Percentiles rank a stretch among this genome's conserved stretches.
phyloP scores from a whole-genome alignment of 805 yeast genomes.

The Torulaspora gathmanii region DNA sequence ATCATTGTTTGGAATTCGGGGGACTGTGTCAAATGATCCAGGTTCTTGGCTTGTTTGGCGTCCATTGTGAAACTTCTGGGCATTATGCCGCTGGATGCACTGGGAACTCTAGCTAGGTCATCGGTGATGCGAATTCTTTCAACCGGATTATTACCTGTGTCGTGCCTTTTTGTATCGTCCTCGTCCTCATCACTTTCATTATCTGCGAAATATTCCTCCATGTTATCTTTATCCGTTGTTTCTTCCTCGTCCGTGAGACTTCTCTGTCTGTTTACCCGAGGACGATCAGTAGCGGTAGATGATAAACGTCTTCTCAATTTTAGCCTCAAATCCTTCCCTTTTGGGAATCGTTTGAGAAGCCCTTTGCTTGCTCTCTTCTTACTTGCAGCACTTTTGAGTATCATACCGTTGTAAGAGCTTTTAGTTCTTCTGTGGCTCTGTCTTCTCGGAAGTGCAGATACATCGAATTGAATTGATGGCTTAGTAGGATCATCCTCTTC shows the following conservation, averaged over 20 bases:
- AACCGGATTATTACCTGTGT: not conserved
- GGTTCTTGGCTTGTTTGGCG: constrained; percentile 24
- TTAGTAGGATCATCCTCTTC: constrained; percentile 8
- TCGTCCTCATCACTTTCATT: constrained; percentile 29
- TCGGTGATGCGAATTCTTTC: not conserved
- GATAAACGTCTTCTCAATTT: constrained; percentile 22
- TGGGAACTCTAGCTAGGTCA: constrained; percentile 8
- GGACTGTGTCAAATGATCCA: constrained; percentile 33
- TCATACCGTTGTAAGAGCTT: not conserved
- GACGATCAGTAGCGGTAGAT: constrained; percentile 16
- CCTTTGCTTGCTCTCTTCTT: constrained; percentile 5
- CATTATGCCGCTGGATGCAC: constrained; percentile 36
- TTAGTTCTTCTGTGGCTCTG: constrained; percentile 4
- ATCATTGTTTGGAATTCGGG: constrained; percentile 48
- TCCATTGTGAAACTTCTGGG: constrained; percentile 50
- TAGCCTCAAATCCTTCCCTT: constrained; percentile 20
- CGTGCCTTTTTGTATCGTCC: constrained; percentile 5
- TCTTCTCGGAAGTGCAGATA: constrained; percentile 25
- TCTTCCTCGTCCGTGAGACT: constrained; percentile 1
- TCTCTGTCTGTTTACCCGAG: not conserved
- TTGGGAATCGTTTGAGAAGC: constrained; percentile 18
- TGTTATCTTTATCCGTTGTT: constrained; percentile 7
- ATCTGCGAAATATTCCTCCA: constrained; percentile 28
- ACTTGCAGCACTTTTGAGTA: not conserved
- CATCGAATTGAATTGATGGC: constrained; percentile 32